These are phyloP conservation scores for Colletotrichum sansevieriae DNA, from an alignment of 2,329 filamentous ascomycete genomes.

Conservation along the genomic window DNA sequence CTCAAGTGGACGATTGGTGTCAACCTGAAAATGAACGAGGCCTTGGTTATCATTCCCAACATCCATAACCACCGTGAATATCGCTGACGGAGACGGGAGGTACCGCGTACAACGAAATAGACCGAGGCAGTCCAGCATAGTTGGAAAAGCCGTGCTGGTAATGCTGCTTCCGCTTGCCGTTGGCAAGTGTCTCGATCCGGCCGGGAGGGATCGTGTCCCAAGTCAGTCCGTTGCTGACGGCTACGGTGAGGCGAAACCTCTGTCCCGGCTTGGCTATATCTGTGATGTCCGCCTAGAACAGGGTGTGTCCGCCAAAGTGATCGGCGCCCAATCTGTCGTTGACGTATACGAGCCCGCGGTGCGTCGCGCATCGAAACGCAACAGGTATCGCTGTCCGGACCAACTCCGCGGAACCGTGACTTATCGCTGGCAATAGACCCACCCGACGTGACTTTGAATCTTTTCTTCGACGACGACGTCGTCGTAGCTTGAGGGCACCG, in stretches of 20 bases:
- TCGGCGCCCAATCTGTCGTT: constrained; percentile 45
- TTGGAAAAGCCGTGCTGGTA: constrained; percentile 51
- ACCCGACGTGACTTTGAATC: constrained; percentile 49
- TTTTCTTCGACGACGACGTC: constrained; percentile 44
- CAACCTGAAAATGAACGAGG: constrained; percentile 35
- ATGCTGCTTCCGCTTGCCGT: constrained; percentile 44
- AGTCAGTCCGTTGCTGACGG: constrained; percentile 48
- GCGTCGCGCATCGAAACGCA: constrained; percentile 49
- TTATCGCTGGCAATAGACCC: constrained; percentile 49
- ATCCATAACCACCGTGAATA: constrained; percentile 44
- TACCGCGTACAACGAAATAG: constrained; percentile 47
- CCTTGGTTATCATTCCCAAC: constrained; percentile 37
- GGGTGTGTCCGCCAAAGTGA: constrained; percentile 47
- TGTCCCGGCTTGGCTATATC: constrained; percentile 43
- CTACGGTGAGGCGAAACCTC: constrained; percentile 48
- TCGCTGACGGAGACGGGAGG: constrained; percentile 44
- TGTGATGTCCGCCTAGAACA: constrained; percentile 47
- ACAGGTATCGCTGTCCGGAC: constrained; percentile 41
- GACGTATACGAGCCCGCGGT: constrained; percentile 47
- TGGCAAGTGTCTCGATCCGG: constrained; percentile 24
- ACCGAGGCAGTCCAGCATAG: constrained; percentile 48
- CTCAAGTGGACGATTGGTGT: constrained; percentile 1
- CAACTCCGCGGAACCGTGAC: constrained; percentile 45
- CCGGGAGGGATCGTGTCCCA: constrained; percentile 49
- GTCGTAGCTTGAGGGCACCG: constrained; percentile 47